Base-by-base conservation (phyloP, 495 filamentous ascomycete genomes). In the Daldinia grandis region DNA sequence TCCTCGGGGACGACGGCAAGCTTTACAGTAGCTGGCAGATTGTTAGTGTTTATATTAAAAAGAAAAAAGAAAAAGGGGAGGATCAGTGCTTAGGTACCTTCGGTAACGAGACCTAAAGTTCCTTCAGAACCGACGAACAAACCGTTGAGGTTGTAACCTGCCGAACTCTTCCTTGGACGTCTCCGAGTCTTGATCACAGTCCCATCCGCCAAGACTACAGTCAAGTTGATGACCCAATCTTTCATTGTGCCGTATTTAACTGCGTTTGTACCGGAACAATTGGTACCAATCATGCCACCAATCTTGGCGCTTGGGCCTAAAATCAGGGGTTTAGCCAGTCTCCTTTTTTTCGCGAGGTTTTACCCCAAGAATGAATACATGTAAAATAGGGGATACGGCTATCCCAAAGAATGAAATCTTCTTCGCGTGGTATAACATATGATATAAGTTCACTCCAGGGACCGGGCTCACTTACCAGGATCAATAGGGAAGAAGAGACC, bases 401-500 rank as follows among this genome's bases (percentile, higher is more conserved):
- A 33, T 27, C 12, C 21, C 9, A 19, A 38, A n/a, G 15, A 28
- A 28, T 19, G 28, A 25, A 4, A 10, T 9, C 3, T 12, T 21
- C 25, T 56, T 24, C 3, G 37, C 28, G 19, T 53, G 17, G 40
- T 15, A 30, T 9, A 65, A 14, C 12, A 24, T 10, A 17, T 84
- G 87, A 24, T 86, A 24, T 21, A 12, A 57, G 38, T 44, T 38
- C 9, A 21, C 8, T 17, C 51, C 2, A 27, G 8, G 3, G 12
- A 12, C n/a, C 37, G 1, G 14, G 19, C 10, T 61, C 17, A 76
- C 82, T 81, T 80, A 71, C 90, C 92, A 17, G 93, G 93, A 73
- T 96, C 93, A 15, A 94, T 87, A 0, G 94, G 94, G 78, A 98
- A 96, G 81, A 97, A 97, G 14, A 97, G 87, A 1, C 92, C 92